Conservation (phyloP, 2,329 filamentous ascomycete genomes). For the Sarocladium strictum region DNA sequence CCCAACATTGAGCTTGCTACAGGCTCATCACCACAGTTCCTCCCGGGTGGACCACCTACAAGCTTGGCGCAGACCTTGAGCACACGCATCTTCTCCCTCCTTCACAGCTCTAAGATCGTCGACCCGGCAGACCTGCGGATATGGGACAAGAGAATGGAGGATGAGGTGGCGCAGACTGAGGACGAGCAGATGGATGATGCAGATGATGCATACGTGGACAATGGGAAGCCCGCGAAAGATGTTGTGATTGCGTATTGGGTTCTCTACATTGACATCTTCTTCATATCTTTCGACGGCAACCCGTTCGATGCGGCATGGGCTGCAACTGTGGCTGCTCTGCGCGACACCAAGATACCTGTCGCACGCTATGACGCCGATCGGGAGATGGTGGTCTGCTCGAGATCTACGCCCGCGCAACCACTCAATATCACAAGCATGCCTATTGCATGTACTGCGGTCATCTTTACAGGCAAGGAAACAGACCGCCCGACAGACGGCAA, state of each 20-base stretch:
- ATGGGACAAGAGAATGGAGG: slow-evolving; percentile 50
- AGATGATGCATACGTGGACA: slow-evolving; percentile 25
- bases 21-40: slow-evolving; percentile 77
- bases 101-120: slow-evolving; percentile 67
- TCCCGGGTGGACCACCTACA: slow-evolving; percentile 77
- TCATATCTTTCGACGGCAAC: slow-evolving; percentile 88
- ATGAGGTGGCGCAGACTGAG: slow-evolving; percentile 38
- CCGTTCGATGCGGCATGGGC: slow-evolving; percentile 89
- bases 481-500: slow-evolving; percentile 37
- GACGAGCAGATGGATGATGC: slow-evolving; percentile 34
- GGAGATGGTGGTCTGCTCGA: slow-evolving; percentile 71
- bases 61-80: slow-evolving; percentile 79
- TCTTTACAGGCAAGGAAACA: slow-evolving; percentile 64
- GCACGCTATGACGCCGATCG: slow-evolving; percentile 81
- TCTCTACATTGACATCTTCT: slow-evolving; percentile 90
- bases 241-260: slow-evolving; percentile 86
- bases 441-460: slow-evolving; percentile 68
- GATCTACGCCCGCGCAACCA: slow-evolving; percentile 40
- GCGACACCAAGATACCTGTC: slow-evolving; percentile 68
- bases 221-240: slow-evolving; percentile 28
- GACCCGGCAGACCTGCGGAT: slow-evolving; percentile 66
- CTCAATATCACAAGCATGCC: slow-evolving; percentile 63
- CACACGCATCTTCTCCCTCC: slow-evolving; percentile 68
- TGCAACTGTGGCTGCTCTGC: slow-evolving; percentile 72
- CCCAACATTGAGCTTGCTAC: slow-evolving; percentile 92